These are phyloP conservation scores for Nothopassalora personata DNA, from an alignment of 2,329 filamentous ascomycete species.

Conservation along the genomic window DNA sequence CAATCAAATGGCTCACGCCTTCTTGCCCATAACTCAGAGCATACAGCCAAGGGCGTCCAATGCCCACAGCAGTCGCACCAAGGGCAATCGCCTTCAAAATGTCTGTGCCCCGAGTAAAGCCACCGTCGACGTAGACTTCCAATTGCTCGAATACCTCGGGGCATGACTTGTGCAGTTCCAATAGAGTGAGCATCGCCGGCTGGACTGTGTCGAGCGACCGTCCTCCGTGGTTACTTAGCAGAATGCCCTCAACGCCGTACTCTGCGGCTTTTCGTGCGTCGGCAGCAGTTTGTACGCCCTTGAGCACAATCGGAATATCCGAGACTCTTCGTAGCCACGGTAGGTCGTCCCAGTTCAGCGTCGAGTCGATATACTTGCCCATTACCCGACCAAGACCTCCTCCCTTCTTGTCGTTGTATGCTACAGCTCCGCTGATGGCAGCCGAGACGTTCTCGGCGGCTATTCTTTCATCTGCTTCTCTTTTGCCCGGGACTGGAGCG, in stretches of 20 bases:
- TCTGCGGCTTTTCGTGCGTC: constrained; percentile 45
- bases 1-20: constrained; percentile 38
- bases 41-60: constrained; percentile 56
- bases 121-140: constrained; percentile 49
- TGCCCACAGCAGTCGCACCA: constrained; percentile 54
- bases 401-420: constrained; percentile 50
- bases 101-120: constrained; percentile 47
- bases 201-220: constrained; percentile 45
- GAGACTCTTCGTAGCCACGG: constrained; percentile 55
- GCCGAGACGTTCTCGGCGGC: constrained; percentile 45
- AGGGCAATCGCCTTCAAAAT: constrained; percentile 49
- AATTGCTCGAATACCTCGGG: constrained; percentile 49
- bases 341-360: constrained; percentile 55
- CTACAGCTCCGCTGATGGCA: constrained; percentile 47
- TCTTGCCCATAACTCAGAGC: constrained; percentile 54
- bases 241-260: constrained; percentile 45
- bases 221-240: constrained; percentile 52
- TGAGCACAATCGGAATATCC: constrained; percentile 58
- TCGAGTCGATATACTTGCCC: constrained; percentile 46
- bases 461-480: constrained; percentile 44
- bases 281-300: constrained; percentile 51
- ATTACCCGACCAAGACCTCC: constrained; percentile 52
- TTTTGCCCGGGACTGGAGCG: constrained; percentile 52
- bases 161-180: constrained; percentile 60
- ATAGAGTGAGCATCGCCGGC: constrained; percentile 52